Conservation (phyloP, 805 yeast species). For the Nakazawaea sp. region DNA sequence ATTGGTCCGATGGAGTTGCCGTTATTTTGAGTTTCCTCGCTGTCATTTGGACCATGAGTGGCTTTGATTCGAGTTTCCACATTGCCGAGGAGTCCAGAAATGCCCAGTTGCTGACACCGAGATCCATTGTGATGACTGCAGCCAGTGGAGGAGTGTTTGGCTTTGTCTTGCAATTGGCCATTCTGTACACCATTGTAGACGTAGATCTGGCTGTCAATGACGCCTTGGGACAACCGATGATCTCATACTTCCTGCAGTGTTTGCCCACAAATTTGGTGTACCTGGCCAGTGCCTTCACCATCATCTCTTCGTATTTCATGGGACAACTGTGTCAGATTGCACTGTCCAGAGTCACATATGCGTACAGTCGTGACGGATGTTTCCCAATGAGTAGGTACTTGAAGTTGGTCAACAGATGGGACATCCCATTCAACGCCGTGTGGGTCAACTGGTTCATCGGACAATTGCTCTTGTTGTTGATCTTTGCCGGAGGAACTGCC, state of each 20-base stretch:
- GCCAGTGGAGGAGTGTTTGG: conserved; percentile 49
- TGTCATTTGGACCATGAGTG: conserved; percentile 69
- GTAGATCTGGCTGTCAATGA: conserved; percentile 38
- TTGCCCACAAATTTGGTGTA: conserved; percentile 32
- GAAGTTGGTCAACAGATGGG: conserved; percentile 40
- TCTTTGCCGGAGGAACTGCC: conserved; percentile 61
- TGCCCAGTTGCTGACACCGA: conserved; percentile 58
- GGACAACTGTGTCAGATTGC: conserved; percentile 58
- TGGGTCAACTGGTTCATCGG: conserved; percentile 52
- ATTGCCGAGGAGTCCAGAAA: conserved; percentile 67
- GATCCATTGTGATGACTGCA: conserved; percentile 56
- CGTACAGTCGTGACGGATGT: conserved; percentile 63
- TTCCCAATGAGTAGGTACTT: conserved; percentile 50
- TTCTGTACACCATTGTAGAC: conserved; percentile 54
- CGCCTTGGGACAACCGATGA: conserved; percentile 55
- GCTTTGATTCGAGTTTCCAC: conserved; percentile 72
- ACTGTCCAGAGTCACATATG: conserved; percentile 59
- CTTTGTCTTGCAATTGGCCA: conserved; percentile 50
- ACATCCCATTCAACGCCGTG: conserved; percentile 64
- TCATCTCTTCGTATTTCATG: conserved; percentile 39
- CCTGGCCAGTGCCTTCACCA: conserved; percentile 36
- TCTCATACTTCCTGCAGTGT: conserved; percentile 44
- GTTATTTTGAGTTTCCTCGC: conserved; percentile 51
- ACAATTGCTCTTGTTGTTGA: conserved; percentile 44
- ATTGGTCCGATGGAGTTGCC: conserved; percentile 57